Evolutionary conservation across 176 grass and related monocot genomes (phyloP).

Genomic region (Ananas comosus): DNA sequence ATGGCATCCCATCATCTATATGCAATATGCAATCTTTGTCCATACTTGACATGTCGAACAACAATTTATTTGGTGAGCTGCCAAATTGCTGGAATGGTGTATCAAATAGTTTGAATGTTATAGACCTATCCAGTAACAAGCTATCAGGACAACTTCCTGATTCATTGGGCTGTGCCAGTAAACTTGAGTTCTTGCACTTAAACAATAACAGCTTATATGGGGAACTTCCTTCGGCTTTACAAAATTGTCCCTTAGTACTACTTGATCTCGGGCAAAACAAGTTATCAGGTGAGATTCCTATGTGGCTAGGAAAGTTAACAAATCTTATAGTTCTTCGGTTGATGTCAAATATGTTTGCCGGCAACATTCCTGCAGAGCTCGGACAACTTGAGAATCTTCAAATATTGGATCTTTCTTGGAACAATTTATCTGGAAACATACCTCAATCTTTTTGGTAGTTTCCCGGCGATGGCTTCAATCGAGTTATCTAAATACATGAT

Average conservation of each 20-base stretch:
- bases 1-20: conserved; percentile 18
- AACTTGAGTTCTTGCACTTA: not conserved
- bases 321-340: conserved; percentile 8
- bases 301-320: conserved; percentile 24
- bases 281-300: conserved; percentile 29
- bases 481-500: not conserved
- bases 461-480: conserved; percentile 7
- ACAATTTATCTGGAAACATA: conserved; percentile 30
- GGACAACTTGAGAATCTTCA: conserved; percentile 13
- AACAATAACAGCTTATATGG: conserved; percentile 30
- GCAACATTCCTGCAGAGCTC: conserved; percentile 9
- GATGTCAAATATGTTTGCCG: conserved; percentile 29
- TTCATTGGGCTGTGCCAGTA: not conserved
- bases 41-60: conserved; percentile 10
- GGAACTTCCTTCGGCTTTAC: conserved; percentile 24
- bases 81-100: not conserved
- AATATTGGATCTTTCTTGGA: conserved; percentile 19
- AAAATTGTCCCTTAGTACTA: not conserved
- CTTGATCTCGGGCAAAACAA: conserved; percentile 34
- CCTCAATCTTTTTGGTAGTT: conserved; percentile 9
- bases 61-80: conserved; percentile 10
- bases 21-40: not conserved
- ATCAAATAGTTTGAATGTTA: not conserved
- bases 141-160: not conserved
- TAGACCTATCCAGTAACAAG: not conserved